These are phyloP conservation scores for Didymella pomorum DNA, from an alignment of 2,329 filamentous ascomycete genomes.

Conservation along the genomic window DNA sequence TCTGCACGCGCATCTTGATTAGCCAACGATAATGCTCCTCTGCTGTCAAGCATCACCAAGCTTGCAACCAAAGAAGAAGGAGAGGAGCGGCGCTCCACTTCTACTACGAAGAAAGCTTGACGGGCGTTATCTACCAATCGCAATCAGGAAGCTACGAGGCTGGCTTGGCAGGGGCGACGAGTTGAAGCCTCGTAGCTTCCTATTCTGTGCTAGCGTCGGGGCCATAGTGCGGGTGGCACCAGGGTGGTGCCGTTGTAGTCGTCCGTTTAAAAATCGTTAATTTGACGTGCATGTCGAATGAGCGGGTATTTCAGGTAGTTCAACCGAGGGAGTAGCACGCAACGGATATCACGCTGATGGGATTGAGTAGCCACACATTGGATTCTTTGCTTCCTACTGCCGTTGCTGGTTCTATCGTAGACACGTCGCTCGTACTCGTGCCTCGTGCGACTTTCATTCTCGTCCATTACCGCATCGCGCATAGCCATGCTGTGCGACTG, in stretches of 20 bases:
- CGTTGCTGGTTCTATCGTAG: not conserved
- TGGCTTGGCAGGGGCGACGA: not conserved
- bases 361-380: not conserved
- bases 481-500: not conserved
- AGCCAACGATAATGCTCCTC: conserved; percentile 5
- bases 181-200: conserved; percentile 17
- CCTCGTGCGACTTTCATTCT: not conserved
- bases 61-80: conserved; percentile 5
- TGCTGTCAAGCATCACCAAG: conserved; percentile 18
- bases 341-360: not conserved
- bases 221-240: conserved; percentile 4
- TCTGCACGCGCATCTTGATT: conserved; percentile 6
- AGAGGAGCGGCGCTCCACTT: conserved; percentile 6
- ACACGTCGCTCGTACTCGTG: not conserved
- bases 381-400: not conserved
- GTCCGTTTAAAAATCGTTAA: not conserved
- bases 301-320: conserved; percentile 3
- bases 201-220: conserved; percentile 13
- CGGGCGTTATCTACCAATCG: conserved; percentile 17
- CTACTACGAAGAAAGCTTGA: conserved; percentile 20
- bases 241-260: not conserved
- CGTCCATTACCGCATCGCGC: not conserved
- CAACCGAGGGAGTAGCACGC: conserved; percentile 1
- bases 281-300: conserved; percentile 6
- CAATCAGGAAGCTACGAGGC: not conserved